Base-by-base conservation (phyloP, 2,329 filamentous ascomycete species). In the Dactylellina haptotyla region DNA sequence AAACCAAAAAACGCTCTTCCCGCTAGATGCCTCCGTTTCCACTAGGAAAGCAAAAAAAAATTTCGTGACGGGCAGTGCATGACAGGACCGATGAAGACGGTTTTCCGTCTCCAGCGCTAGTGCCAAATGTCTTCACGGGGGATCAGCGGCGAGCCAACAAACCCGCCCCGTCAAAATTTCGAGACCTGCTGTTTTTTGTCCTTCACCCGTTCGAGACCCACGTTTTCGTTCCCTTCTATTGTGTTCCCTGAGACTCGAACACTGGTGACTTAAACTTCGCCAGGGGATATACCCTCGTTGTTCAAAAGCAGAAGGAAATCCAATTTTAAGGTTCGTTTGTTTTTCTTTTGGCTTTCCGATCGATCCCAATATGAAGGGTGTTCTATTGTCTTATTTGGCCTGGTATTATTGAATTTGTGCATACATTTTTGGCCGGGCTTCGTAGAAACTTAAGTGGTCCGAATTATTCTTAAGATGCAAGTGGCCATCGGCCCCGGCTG, bases 391-490 rank as follows among this genome's bases (percentile, higher is more conserved):
- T 32, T 32, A 34, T 32, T 16, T 32, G 26, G 23, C 48, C 10
- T 10, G 48, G n/a, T 34, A 14, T 32, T 26, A 32, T 16, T 50
- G 25, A 20, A 37, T 28, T 34, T 9, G 32, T 43, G 41, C 51
- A 25, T 50, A 62, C 57, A 48, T 41, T 67, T 67, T 53, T 48
- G 45, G 53, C 43, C 51, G 51, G 43, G 28, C 45, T 32, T 12
- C 37, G 4, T n/a, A n/a, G 37, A 46, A 46, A 46, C 12, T 12
- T 25, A 46, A 46, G 20, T 41, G 37, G 20, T 46, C 20, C 25
- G n/a, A 50, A 26, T 43, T 25, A 41, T 53, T n/a, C n/a, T 3
- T 56, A 25, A 45, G 51, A 46, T 64, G 50, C 37, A 32, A 56
- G 61, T 32, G 32, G 50, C n/a, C 39, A 56, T 63, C 25, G 6